phyloP scores from a whole-genome alignment of 352 stramenopile species.

The Phytophthora vignae region DNA sequence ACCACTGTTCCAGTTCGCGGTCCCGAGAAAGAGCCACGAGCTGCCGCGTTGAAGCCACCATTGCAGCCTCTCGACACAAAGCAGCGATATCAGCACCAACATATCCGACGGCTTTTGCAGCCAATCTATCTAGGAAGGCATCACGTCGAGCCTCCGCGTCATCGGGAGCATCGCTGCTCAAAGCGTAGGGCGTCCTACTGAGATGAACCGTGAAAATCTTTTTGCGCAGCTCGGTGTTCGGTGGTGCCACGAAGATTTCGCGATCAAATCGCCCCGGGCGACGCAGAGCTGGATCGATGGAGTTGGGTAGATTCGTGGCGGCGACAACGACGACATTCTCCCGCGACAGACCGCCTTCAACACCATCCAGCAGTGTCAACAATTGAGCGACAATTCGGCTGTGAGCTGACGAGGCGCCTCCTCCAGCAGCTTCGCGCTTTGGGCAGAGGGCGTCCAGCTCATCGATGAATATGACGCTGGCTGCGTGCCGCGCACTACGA shows the following conservation, averaged over 20 bases:
- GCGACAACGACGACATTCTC: constrained; percentile 95
- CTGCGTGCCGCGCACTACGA: constrained; percentile 38
- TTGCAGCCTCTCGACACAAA: constrained; percentile 77
- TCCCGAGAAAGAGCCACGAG: constrained; percentile 65
- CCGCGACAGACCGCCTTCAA: constrained; percentile 55
- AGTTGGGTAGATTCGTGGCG: constrained; percentile 95
- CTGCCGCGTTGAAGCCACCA: constrained; percentile 68
- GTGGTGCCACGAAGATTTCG: constrained; percentile 73
- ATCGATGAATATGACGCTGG: constrained; percentile 95
- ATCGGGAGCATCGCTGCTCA: constrained; percentile 14
- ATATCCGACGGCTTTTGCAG: constrained; percentile 69
- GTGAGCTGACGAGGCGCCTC: constrained; percentile 46
- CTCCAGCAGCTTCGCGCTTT: constrained; percentile 78
- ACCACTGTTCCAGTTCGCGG: constrained; percentile 65
- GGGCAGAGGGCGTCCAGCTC: constrained; percentile 96
- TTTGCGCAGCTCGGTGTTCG: constrained; percentile 45
- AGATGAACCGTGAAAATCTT: constrained; percentile 78
- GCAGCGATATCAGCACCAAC: constrained; percentile 85
- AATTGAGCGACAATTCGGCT: constrained; percentile 94
- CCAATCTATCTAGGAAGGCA: constrained; percentile 50
- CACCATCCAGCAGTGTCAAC: constrained; percentile 95
- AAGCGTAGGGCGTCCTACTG: constrained; percentile 49
- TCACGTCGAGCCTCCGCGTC: constrained; percentile 27
- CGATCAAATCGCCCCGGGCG: constrained; percentile 85
- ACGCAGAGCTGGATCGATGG: constrained; percentile 86